Evolutionary conservation across 2,329 filamentous ascomycete species (phyloP), one percentile per base, ranked within the genome.

Genomic region (Ascochyta pisi): DNA sequence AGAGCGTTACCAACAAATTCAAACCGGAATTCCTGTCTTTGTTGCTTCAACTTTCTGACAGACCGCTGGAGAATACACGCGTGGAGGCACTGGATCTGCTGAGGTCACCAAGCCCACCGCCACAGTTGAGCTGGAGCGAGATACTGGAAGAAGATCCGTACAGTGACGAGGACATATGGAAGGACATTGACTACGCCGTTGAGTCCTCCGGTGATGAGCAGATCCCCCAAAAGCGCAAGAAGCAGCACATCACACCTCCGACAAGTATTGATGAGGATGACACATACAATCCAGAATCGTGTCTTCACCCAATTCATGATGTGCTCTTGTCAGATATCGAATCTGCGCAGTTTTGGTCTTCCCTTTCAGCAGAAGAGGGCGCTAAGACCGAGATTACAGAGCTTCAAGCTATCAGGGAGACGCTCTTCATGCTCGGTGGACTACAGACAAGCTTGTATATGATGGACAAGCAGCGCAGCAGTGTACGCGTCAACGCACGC

Each of bases 401-500:
- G 70, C 79, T 90, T 1, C 87, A 93, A 61, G 79, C 88, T 10
- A 78, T 93, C 24, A 86, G 92, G 43, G 92, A 98, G 68, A 84
- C 86, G 0, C 79, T 97, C 0, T 94, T 91, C 66, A 96, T 97
- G 91, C 82, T 98, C 0, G 85, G 86, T 50, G 93, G 93, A 0
- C 78, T 95, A 4, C 84, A 87, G 6, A 94, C 90, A 2, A 88
- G 86, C 1, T 70, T 96, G 1, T 96, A 93, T 66, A 52, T 63
- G 9, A 60, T 67, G 62, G 73, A 78, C 63, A 70, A 49, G 29
- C 52, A 61, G 24, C 64, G 62, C 7, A 67, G 60, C 29, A 70
- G 67, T 33, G 62, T 71, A 6, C 61, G 61, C 4, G 50, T 79
- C 38, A 76, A 79, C 45, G 65, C 74, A 23, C 69, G 70, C 50